phyloP scores from a whole-genome alignment of 768 basidiomycete species.

The Auriscalpium microsporum region DNA sequence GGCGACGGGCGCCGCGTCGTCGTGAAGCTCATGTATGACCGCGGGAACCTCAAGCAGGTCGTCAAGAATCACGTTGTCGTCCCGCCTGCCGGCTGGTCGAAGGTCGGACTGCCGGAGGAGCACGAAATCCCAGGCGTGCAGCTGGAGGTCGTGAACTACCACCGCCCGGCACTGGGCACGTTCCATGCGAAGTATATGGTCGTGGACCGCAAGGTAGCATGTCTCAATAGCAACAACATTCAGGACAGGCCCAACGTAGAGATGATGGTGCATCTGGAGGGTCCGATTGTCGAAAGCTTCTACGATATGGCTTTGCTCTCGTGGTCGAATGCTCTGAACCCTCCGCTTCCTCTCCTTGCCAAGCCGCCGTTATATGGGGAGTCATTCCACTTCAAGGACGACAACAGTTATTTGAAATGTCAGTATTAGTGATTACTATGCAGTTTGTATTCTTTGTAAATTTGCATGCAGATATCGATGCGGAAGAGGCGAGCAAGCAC shows the following conservation, averaged over 20 bases:
- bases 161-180: constrained; percentile 50
- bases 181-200: constrained; percentile 69
- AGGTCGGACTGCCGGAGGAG: constrained; percentile 42
- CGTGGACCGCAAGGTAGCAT: constrained; percentile 57
- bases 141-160: constrained; percentile 52
- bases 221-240: constrained; percentile 63
- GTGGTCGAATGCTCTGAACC: constrained; percentile 43
- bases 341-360: constrained; percentile 35
- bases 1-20: constrained; percentile 37
- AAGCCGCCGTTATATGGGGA: constrained; percentile 23
- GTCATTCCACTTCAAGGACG: constrained; percentile 34
- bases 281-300: constrained; percentile 58
- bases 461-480: constrained; percentile 3
- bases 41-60: constrained; percentile 49
- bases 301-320: constrained; percentile 63
- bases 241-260: constrained; percentile 47
- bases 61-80: constrained; percentile 41
- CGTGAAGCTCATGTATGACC: constrained; percentile 64
- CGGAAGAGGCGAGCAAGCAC: not conserved
- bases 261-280: constrained; percentile 66
- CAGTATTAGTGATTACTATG: constrained; percentile 1
- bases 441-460: not conserved
- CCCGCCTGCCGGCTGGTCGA: constrained; percentile 34
- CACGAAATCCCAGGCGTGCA: constrained; percentile 53
- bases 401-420: constrained; percentile 19